Percentiles rank a stretch among this genome's conserved stretches.
Conservation (phyloP, 2,329 filamentous ascomycete genomes). For the Gnomoniopsis sp. region DNA sequence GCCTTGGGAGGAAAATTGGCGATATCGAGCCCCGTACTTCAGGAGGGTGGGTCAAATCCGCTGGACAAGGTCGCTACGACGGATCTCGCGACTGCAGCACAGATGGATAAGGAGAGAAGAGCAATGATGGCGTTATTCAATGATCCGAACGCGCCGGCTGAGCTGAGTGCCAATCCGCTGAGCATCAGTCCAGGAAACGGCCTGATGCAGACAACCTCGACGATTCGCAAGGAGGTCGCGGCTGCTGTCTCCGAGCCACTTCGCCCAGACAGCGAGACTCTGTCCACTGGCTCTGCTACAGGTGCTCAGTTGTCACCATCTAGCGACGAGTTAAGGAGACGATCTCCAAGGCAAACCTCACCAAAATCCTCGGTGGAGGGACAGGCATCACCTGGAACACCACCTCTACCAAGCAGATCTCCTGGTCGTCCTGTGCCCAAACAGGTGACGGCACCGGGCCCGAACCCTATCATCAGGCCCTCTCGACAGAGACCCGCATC, state of each 20-base stretch:
- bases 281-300: constrained; percentile 37
- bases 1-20: constrained; percentile 35
- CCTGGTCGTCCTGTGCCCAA: constrained; percentile 5
- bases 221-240: constrained; percentile 37
- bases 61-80: constrained; percentile 45
- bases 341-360: constrained; percentile 44
- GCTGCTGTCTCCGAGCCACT: constrained; percentile 21
- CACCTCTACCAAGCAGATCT: constrained; percentile 7
- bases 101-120: constrained; percentile 42
- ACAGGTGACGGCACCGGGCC: background rate
- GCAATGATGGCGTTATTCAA: constrained; percentile 21
- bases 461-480: constrained; percentile 26
- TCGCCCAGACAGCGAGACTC: constrained; percentile 21
- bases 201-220: constrained; percentile 31
- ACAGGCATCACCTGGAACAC: background rate
- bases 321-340: constrained; percentile 45
- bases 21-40: constrained; percentile 50
- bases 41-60: constrained; percentile 36
- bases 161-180: background rate
- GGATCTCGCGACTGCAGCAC: constrained; percentile 46
- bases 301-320: constrained; percentile 50
- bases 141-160: background rate
- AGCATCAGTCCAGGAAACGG: constrained; percentile 26
- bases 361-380: background rate
- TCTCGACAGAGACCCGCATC: constrained; percentile 28